phyloP scores from a whole-genome alignment of 768 basidiomycete genomes.

The Tephrocybe sp. region DNA sequence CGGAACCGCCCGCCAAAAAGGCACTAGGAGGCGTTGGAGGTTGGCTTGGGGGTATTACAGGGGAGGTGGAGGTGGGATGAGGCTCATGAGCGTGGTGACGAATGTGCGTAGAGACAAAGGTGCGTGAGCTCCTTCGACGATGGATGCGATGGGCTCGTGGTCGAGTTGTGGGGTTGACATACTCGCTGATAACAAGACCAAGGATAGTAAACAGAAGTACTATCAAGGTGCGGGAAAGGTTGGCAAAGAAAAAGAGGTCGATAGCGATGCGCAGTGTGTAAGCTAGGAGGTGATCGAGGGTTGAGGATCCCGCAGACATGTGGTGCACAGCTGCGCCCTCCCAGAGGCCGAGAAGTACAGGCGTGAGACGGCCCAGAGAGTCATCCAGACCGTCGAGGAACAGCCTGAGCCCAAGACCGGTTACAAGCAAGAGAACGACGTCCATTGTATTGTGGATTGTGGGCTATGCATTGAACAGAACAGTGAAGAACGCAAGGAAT shows the following conservation, averaged over 20 bases:
- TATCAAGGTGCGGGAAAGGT: constrained; percentile 29
- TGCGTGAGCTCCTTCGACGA: constrained; percentile 20
- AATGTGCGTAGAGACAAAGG: constrained; percentile 29
- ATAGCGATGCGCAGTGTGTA: constrained; percentile 41
- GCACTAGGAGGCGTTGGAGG: constrained; percentile 39
- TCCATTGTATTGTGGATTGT: constrained; percentile 32
- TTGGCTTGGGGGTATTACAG: constrained; percentile 19
- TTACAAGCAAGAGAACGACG: constrained; percentile 35
- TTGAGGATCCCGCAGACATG: constrained; percentile 26
- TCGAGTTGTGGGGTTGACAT: constrained; percentile 21
- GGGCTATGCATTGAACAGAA: constrained; percentile 13
- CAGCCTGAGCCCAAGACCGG: constrained; percentile 41
- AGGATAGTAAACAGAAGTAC: constrained; percentile 38
- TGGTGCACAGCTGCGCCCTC: constrained; percentile 56
- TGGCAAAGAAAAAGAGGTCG: constrained; percentile 39
- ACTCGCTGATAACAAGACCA: constrained; percentile 32
- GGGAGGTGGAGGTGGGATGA: constrained; percentile 11
- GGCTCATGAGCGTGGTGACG: constrained; percentile 25
- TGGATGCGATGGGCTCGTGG: constrained; percentile 24
- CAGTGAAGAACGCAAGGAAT: not conserved
- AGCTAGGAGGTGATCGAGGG: constrained; percentile 38
- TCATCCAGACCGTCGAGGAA: constrained; percentile 27
- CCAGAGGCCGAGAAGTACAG: constrained; percentile 54
- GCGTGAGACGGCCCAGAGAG: constrained; percentile 26
- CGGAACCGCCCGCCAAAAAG: constrained; percentile 33